Percentiles rank a stretch among this genome's conserved stretches.
Evolutionary conservation across 768 basidiomycete genomes (phyloP).

Genomic region (Podaxis mareebaensis): DNA sequence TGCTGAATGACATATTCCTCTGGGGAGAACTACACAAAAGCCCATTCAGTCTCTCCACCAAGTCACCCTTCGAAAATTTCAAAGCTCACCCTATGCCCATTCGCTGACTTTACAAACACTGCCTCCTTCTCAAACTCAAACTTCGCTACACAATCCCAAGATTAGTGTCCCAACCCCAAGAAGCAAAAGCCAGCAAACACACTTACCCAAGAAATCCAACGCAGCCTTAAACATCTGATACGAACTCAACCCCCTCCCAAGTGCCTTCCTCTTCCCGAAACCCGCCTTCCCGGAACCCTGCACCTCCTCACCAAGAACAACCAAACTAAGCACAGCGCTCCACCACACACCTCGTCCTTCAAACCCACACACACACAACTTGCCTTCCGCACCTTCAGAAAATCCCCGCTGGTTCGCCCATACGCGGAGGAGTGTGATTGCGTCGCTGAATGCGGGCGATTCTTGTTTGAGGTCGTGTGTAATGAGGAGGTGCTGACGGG

Average conservation of each 20-base stretch:
- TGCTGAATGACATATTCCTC: constrained; percentile 55
- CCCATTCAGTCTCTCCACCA: background rate
- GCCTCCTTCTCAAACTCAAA: constrained; percentile 62
- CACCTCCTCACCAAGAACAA: constrained; percentile 70
- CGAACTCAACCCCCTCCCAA: constrained; percentile 83
- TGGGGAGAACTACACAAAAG: constrained; percentile 47
- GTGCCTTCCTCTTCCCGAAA: constrained; percentile 45
- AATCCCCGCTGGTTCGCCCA: constrained; percentile 93
- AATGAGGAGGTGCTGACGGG: constrained; percentile 53
- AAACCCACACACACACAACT: constrained; percentile 67
- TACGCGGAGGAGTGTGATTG: constrained; percentile 75
- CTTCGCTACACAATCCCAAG: constrained; percentile 47
- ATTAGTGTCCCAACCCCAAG: background rate
- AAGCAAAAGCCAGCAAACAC: background rate
- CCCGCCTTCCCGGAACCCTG: constrained; percentile 25
- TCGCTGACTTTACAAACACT: constrained; percentile 57
- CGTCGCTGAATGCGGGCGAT: constrained; percentile 68
- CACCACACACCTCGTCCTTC: constrained; percentile 70
- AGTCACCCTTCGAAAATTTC: background rate
- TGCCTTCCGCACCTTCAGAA: constrained; percentile 43
- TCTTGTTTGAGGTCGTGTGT: constrained; percentile 55
- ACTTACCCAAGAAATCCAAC: constrained; percentile 79
- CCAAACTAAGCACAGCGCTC: constrained; percentile 57
- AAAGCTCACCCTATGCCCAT: constrained; percentile 53
- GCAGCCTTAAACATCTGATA: constrained; percentile 89